A percentile compares a stretch with the other conserved stretches of the same genome.
Evolutionary conservation across 495 filamentous ascomycete species (phyloP).

Genomic region (Aspergillus affinis): DNA sequence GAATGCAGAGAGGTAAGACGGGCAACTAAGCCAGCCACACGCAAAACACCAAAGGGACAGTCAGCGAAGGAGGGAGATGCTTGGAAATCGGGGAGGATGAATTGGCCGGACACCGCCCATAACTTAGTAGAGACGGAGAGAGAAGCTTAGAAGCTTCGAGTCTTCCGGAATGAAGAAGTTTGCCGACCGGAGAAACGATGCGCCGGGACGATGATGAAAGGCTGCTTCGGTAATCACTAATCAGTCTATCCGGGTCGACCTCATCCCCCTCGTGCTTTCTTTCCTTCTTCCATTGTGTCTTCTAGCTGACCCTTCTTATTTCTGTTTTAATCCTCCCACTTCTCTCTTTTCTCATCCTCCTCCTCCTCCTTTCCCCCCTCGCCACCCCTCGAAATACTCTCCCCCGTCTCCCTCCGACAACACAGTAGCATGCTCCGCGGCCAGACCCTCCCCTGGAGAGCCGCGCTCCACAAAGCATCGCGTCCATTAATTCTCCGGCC

Average conservation of each 20-base stretch:
- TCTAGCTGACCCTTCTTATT: constrained; percentile 4
- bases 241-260: constrained; percentile 14
- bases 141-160: constrained; percentile 40
- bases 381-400: not conserved
- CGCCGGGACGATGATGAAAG: constrained; percentile 34
- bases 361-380: constrained; percentile 6
- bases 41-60: constrained; percentile 10
- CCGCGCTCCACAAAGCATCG: constrained; percentile 49
- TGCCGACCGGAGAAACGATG: constrained; percentile 32
- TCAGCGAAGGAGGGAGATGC: not conserved
- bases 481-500: constrained; percentile 37
- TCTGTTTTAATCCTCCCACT: constrained; percentile 7
- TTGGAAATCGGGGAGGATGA: constrained; percentile 3
- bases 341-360: constrained; percentile 8
- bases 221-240: constrained; percentile 36
- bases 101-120: constrained; percentile 1
- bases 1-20: constrained; percentile 6
- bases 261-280: constrained; percentile 15
- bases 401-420: constrained; percentile 1
- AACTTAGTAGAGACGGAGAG: constrained; percentile 5
- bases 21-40: constrained; percentile 2
- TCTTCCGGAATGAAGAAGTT: constrained; percentile 31
- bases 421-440: constrained; percentile 52
- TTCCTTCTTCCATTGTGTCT: constrained; percentile 1
- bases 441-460: constrained; percentile 57